A percentile compares a stretch with the other conserved stretches of the same genome.
These are phyloP conservation scores for Penicillium oxalicum DNA, from an alignment of 2,329 filamentous ascomycete genomes.

Conservation along the genomic window DNA sequence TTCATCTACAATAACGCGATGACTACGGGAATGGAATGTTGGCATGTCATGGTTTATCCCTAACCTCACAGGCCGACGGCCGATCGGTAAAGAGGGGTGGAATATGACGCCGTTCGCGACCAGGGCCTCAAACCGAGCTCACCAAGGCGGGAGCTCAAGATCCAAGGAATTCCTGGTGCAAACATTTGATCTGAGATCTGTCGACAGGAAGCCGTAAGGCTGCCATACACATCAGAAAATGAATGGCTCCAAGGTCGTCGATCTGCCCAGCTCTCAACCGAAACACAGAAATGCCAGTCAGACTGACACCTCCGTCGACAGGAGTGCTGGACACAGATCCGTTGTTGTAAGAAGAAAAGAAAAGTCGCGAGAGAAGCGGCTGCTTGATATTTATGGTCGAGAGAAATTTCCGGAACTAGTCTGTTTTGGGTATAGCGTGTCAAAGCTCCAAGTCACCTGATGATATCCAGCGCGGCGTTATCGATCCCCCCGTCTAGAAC, in stretches of 20 bases:
- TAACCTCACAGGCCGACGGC: conserved; percentile 84
- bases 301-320: conserved; percentile 43
- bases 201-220: conserved; percentile 83
- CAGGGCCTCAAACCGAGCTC: conserved; percentile 58
- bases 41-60: conserved; percentile 78
- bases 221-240: conserved; percentile 50
- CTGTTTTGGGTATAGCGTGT: conserved; percentile 1
- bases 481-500: conserved; percentile 1
- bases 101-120: conserved; percentile 70
- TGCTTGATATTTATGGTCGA: conserved; percentile 23
- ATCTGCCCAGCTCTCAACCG: conserved; percentile 81
- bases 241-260: conserved; percentile 80
- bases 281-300: conserved; percentile 44
- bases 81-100: conserved; percentile 77
- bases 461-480: conserved; percentile 4
- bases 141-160: conserved; percentile 62
- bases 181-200: conserved; percentile 77
- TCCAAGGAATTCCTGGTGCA: conserved; percentile 47
- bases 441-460: conserved; percentile 11
- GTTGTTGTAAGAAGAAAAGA: conserved; percentile 44
- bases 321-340: conserved; percentile 86
- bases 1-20: background rate
- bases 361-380: conserved; percentile 29
- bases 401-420: conserved; percentile 26
- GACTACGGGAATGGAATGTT: conserved; percentile 47